Conservation (phyloP, 495 filamentous ascomycete genomes). For the Cryomyces minteri region DNA sequence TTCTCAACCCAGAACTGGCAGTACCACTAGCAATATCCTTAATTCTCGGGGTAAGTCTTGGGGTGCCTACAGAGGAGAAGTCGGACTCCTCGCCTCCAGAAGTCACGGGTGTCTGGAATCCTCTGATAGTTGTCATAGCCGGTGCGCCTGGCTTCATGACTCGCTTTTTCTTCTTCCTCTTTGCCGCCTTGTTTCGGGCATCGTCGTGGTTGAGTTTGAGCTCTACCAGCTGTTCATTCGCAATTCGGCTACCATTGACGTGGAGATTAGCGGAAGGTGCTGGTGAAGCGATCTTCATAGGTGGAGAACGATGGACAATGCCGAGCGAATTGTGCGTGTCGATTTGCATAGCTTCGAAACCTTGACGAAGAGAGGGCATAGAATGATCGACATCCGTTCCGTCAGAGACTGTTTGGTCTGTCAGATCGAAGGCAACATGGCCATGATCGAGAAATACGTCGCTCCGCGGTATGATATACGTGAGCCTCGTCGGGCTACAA, state of each 20-base stretch:
- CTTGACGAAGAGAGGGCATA: too few species aligned
- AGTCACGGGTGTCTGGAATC: constrained; percentile 65
- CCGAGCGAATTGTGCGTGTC: background rate
- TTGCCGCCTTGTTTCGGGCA: constrained; percentile 15
- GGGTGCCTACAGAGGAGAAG: constrained; percentile 33
- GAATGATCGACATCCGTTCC: background rate
- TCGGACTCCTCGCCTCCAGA: constrained; percentile 81
- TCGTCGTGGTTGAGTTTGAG: constrained; percentile 19
- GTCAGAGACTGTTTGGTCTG: background rate
- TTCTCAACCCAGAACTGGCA: constrained; percentile 38
- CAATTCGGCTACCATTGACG: background rate
- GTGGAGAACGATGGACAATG: constrained; percentile 2
- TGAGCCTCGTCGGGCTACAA: background rate
- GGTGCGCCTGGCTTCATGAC: constrained; percentile 28
- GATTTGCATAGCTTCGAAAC: background rate
- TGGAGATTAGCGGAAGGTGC: constrained; percentile 4
- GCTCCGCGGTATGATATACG: background rate
- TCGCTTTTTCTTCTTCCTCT: constrained; percentile 30
- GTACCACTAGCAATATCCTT: constrained; percentile 18
- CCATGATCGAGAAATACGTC: background rate
- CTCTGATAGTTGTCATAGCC: constrained; percentile 55
- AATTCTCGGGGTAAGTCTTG: constrained; percentile 15
- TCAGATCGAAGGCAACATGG: constrained; percentile 2
- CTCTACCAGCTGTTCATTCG: background rate
- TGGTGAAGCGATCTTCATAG: constrained; percentile 10